Conservation (phyloP, 2,329 filamentous ascomycete genomes). For the Xylaria sp. region DNA sequence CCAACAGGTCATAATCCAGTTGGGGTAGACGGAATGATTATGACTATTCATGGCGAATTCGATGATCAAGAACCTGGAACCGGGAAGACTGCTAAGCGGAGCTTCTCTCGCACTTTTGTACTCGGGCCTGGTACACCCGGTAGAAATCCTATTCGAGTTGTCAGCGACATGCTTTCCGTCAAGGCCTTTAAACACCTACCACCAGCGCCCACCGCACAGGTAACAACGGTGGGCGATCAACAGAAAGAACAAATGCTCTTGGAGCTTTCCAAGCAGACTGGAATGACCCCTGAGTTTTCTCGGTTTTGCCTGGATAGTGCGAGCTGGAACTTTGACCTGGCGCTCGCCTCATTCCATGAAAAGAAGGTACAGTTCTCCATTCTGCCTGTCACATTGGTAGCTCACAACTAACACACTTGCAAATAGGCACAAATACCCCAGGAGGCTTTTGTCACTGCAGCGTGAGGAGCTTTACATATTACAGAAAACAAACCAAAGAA, state of each 20-base stretch:
- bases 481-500: not conserved
- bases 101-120: slow-evolving; percentile 84
- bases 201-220: slow-evolving; percentile 42
- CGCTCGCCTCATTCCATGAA: slow-evolving; percentile 77
- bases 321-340: slow-evolving; percentile 81
- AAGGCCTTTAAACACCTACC: slow-evolving; percentile 69
- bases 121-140: slow-evolving; percentile 78
- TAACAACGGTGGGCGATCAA: slow-evolving; percentile 52
- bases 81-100: slow-evolving; percentile 71
- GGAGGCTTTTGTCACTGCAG: slow-evolving; percentile 55
- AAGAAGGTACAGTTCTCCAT: slow-evolving; percentile 69
- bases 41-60: slow-evolving; percentile 85
- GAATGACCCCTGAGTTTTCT: slow-evolving; percentile 82
- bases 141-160: slow-evolving; percentile 73
- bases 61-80: slow-evolving; percentile 73
- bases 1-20: slow-evolving; percentile 68
- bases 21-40: slow-evolving; percentile 80
- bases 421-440: slow-evolving; percentile 58
- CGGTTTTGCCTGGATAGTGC: slow-evolving; percentile 83
- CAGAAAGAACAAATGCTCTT: slow-evolving; percentile 76
- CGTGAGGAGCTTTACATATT: slow-evolving; percentile 17
- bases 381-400: slow-evolving; percentile 3
- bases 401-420: slow-evolving; percentile 28
- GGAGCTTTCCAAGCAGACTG: slow-evolving; percentile 79
- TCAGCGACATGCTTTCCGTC: slow-evolving; percentile 81